Percentiles rank a stretch among this genome's conserved stretches.
These are phyloP conservation scores for Dianthus caryophyllus DNA, from an alignment of 148 eudicot genomes.

Conservation along the genomic window DNA sequence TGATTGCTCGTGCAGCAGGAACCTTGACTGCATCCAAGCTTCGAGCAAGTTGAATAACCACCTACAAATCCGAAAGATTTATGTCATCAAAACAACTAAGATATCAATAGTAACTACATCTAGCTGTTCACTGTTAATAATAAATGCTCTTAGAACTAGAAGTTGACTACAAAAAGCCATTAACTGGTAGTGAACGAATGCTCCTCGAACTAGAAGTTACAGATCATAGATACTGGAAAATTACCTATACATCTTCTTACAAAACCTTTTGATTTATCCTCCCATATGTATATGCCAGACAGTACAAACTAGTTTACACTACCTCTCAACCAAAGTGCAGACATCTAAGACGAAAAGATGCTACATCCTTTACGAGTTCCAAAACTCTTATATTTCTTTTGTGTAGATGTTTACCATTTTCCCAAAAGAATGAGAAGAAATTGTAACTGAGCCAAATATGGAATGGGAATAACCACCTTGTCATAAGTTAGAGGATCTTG, in stretches of 20 bases:
- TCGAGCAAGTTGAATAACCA: conserved; percentile 70
- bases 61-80: conserved; percentile 42
- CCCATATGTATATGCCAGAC: neutral
- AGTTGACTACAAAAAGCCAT: no score
- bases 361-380: neutral
- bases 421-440: neutral
- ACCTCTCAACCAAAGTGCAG: conserved; percentile 3
- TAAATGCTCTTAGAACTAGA: neutral
- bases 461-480: conserved; percentile 42
- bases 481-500: conserved; percentile 74
- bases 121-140: neutral
- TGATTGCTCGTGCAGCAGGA: conserved; percentile 78
- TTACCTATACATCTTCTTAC: neutral
- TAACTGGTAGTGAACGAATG: conserved; percentile 2
- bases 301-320: neutral
- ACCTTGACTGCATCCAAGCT: conserved; percentile 72
- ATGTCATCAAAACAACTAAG: conserved; percentile 13
- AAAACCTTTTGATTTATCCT: neutral
- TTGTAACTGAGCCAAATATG: conserved; percentile 13
- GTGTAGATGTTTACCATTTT: neutral
- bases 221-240: neutral
- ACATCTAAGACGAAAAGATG: neutral
- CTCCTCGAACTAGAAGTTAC: neutral
- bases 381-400: conserved; percentile 2
- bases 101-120: conserved; percentile 1